Conservation (phyloP, 139 green algal species). For the Coccomyxa sp. region DNA sequence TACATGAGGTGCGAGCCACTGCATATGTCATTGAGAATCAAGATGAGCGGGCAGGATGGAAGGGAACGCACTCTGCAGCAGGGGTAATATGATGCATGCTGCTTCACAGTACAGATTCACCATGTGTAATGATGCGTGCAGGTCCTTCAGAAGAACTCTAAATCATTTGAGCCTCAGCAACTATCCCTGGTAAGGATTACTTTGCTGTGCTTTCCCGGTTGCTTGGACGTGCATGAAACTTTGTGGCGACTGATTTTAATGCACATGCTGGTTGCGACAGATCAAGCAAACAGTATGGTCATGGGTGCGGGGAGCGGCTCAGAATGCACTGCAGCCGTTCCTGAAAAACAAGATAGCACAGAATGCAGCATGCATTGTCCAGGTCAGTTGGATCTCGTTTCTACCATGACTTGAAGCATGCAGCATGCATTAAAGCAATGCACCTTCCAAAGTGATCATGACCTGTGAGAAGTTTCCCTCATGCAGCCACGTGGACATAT, state of each 20-base stretch:
- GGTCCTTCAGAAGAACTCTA: conserved; percentile 3
- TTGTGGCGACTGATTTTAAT: too few relatives aligned
- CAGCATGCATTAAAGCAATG: too few relatives aligned
- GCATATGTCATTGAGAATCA: not conserved
- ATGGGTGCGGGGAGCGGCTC: conserved; percentile 36
- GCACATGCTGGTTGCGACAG: conserved; percentile 14
- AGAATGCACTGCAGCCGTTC: conserved; percentile 57
- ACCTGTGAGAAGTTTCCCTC: too few relatives aligned
- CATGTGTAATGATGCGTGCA: not conserved
- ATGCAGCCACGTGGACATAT: too few relatives aligned
- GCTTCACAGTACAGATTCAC: too few relatives aligned
- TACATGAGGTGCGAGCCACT: conserved; percentile 64
- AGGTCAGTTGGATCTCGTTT: conserved; percentile 7
- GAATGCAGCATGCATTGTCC: conserved; percentile 62
- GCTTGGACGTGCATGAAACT: too few relatives aligned
- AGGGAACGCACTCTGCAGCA: too few relatives aligned
- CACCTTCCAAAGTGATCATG: too few relatives aligned
- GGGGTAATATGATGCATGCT: too few relatives aligned
- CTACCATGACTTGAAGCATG: too few relatives aligned
- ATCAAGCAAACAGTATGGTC: conserved; percentile 44
- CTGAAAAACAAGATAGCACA: conserved; percentile 94
- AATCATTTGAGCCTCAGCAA: not conserved
- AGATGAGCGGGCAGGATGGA: too few relatives aligned
- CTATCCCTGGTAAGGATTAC: not conserved
- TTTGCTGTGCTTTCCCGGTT: not conserved